phyloP scores from a whole-genome alignment of 225 moss, liverwort and hornwort genomes.

The Marchantia polymorpha region DNA sequence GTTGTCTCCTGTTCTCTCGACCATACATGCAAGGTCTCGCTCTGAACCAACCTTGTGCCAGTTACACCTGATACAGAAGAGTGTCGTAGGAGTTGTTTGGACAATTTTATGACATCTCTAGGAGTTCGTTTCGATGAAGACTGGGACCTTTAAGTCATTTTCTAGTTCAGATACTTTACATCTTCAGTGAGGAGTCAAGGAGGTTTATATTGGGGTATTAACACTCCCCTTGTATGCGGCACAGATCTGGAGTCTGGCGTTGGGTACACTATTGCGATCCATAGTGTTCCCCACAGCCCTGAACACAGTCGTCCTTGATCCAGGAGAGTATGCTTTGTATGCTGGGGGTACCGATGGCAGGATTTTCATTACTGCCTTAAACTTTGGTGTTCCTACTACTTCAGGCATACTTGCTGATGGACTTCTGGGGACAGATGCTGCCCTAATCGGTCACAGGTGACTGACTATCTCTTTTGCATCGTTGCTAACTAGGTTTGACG shows the following conservation, averaged over 20 bases:
- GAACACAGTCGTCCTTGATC: slow-evolving; percentile 82
- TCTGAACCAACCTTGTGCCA: background rate
- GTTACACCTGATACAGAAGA: background rate
- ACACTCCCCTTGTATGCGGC: background rate
- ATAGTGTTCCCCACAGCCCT: slow-evolving; percentile 91
- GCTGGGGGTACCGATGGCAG: slow-evolving; percentile 95
- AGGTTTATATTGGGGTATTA: background rate
- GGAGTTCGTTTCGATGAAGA: background rate
- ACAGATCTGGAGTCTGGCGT: slow-evolving; percentile 97
- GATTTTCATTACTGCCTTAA: slow-evolving; percentile 93
- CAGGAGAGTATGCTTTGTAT: slow-evolving; percentile 96
- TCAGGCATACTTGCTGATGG: slow-evolving; percentile 88
- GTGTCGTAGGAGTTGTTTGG: background rate
- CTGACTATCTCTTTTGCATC: background rate
- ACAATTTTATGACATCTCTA: background rate
- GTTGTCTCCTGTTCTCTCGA: slow-evolving; percentile 95
- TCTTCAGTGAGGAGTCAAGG: background rate
- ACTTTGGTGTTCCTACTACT: slow-evolving; percentile 89
- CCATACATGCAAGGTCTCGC: slow-evolving; percentile 91
- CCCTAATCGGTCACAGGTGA: slow-evolving; percentile 94
- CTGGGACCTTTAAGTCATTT: background rate
- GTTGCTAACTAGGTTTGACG: too few relatives aligned
- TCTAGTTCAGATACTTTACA: background rate
- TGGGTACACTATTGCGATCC: slow-evolving; percentile 85
- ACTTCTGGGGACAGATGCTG: slow-evolving; percentile 86